These are phyloP conservation scores for Ocimum tenuiflorum DNA, from an alignment of 257 asterid species.

Conservation along the genomic window DNA sequence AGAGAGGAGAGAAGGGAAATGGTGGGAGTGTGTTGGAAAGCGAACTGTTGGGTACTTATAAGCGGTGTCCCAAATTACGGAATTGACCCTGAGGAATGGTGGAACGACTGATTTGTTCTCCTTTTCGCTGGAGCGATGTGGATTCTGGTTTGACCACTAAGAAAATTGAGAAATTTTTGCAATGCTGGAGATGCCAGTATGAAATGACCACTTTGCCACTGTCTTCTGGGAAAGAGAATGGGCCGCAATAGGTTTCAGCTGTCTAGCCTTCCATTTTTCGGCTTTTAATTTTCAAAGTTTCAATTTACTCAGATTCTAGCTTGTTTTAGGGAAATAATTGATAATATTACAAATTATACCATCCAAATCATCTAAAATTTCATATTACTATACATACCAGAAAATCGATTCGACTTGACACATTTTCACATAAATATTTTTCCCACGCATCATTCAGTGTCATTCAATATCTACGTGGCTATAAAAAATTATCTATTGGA, in stretches of 20 bases:
- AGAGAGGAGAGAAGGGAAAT: slow-evolving; percentile 16
- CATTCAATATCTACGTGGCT: too few species aligned
- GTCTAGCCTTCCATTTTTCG: not conserved
- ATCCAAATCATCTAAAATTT: too few species aligned
- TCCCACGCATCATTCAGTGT: too few species aligned
- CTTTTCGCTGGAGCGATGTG: slow-evolving; percentile 37
- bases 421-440: too few species aligned
- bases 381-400: too few species aligned
- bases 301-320: too few species aligned
- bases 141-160: slow-evolving; percentile 58
- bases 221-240: not conserved
- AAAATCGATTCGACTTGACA: too few species aligned
- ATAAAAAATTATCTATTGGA: too few species aligned
- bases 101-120: slow-evolving; percentile 54
- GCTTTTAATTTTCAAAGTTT: too few species aligned
- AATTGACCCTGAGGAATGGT: slow-evolving; percentile 26
- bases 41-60: slow-evolving; percentile 31
- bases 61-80: slow-evolving; percentile 13
- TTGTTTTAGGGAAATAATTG: too few species aligned
- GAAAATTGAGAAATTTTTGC: slow-evolving; percentile 23
- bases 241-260: not conserved
- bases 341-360: too few species aligned
- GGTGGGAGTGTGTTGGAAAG: slow-evolving; percentile 26
- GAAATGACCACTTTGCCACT: slow-evolving; percentile 32
- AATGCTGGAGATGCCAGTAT: not conserved